Evolutionary conservation across 805 yeast species (phyloP).

Genomic region (Wickerhamomyces rabaulensis): DNA sequence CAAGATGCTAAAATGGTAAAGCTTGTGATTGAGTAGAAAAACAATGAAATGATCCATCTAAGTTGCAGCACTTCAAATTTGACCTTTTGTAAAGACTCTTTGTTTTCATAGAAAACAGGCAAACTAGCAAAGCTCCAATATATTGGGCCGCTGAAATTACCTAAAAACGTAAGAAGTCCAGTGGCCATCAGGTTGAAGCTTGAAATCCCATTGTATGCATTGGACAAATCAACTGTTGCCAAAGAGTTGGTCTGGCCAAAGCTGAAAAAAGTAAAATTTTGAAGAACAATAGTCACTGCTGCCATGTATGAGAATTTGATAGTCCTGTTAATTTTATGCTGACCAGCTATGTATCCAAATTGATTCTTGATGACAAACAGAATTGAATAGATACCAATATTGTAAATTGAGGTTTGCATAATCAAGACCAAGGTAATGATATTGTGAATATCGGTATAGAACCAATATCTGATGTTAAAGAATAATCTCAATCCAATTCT

Average conservation of each 20-base stretch:
- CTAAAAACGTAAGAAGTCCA: conserved; percentile 69
- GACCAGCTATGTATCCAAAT: conserved; percentile 6
- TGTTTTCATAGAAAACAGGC: conserved; percentile 32
- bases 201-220: conserved; percentile 85
- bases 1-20: conserved; percentile 64
- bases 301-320: conserved; percentile 9
- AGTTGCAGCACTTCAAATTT: conserved; percentile 33
- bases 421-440: conserved; percentile 36
- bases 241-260: conserved; percentile 89
- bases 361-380: conserved; percentile 27
- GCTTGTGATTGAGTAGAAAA: conserved; percentile 58
- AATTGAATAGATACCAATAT: conserved; percentile 43
- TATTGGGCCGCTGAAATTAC: conserved; percentile 84
- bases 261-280: conserved; percentile 76
- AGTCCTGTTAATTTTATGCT: background rate
- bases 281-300: conserved; percentile 41
- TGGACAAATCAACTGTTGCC: conserved; percentile 84
- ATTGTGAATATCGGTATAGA: conserved; percentile 33
- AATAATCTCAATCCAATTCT: conserved; percentile 22
- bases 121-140: conserved; percentile 63
- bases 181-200: conserved; percentile 66
- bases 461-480: conserved; percentile 9
- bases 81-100: conserved; percentile 12
- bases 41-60: conserved; percentile 11
- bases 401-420: conserved; percentile 43